Percentiles rank a stretch among this genome's conserved stretches.
phyloP scores from a whole-genome alignment of 352 stramenopile genomes.

The Phytophthora meadii region DNA sequence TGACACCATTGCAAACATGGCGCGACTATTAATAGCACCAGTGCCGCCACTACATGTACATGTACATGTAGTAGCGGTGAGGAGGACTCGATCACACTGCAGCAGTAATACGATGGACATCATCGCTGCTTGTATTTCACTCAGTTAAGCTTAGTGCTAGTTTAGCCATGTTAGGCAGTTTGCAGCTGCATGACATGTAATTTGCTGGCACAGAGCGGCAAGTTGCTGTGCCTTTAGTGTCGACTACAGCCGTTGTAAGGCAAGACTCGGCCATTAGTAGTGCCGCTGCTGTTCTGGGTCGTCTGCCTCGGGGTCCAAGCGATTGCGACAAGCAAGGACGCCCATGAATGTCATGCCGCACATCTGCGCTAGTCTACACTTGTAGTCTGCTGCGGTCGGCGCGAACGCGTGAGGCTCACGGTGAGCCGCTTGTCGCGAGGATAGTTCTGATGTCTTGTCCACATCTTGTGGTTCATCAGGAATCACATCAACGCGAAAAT shows the following conservation, averaged over 20 bases:
- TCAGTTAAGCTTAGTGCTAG: no score
- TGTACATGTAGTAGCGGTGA: no score
- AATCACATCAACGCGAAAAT: conserved; percentile 7
- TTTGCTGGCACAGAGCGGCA: no score
- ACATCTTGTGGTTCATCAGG: conserved; percentile 5
- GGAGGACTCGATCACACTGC: no score
- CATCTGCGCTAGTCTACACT: neutral
- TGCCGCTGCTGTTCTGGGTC: no score
- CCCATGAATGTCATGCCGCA: conserved; percentile 1
- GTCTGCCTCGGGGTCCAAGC: conserved; percentile 2
- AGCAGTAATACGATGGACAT: no score
- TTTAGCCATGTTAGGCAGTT: no score
- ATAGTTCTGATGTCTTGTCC: conserved; percentile 29
- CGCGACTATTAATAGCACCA: neutral
- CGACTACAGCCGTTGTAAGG: no score
- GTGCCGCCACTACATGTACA: no score
- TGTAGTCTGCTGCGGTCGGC: neutral
- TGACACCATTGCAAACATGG: neutral
- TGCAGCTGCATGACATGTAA: no score
- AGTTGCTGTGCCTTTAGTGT: neutral
- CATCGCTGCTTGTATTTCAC: no score
- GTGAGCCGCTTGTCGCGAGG: conserved; percentile 16
- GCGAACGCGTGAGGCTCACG: conserved; percentile 5
- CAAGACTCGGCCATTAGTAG: no score
- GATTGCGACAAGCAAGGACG: conserved; percentile 15